Conservation (phyloP, 345 rosid genomes). For the Viola odorata region DNA sequence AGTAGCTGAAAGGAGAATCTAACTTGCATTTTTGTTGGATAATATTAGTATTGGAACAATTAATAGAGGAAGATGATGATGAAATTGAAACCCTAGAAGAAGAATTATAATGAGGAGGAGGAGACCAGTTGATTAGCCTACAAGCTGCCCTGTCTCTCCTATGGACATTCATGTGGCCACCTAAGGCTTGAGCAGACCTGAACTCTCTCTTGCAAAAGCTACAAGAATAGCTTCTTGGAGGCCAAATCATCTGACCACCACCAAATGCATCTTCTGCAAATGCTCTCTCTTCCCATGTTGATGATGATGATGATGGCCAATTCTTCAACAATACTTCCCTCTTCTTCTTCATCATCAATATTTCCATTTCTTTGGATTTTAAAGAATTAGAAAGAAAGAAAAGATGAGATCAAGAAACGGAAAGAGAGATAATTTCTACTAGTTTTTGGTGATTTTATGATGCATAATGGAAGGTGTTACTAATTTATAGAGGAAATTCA, state of each 20-base stretch:
- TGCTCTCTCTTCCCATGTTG: slow-evolving; percentile 82
- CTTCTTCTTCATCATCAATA: slow-evolving; percentile 38
- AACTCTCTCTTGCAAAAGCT: slow-evolving; percentile 83
- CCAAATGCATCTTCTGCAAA: slow-evolving; percentile 70
- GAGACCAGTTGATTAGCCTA: slow-evolving; percentile 51
- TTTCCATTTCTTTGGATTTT: not conserved
- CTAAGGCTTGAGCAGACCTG: slow-evolving; percentile 86
- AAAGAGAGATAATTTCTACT: not conserved
- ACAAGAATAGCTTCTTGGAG: slow-evolving; percentile 88
- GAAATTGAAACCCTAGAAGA: slow-evolving; percentile 32
- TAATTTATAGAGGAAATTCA: not conserved
- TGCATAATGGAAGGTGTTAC: too few species aligned
- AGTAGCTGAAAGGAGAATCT: too few species aligned
- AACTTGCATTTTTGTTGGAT: too few species aligned
- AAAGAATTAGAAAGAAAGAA: too few species aligned
- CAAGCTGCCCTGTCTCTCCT: slow-evolving; percentile 70
- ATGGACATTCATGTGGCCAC: slow-evolving; percentile 95
- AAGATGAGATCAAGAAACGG: not conserved
- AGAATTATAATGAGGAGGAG: slow-evolving; percentile 10
- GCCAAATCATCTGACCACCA: slow-evolving; percentile 49
- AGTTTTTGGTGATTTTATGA: too few species aligned
- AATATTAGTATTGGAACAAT: too few species aligned
- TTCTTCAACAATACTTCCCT: slow-evolving; percentile 18
- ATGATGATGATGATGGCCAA: slow-evolving; percentile 12
- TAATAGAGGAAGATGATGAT: not conserved